These are phyloP conservation scores for Tolypocladium ophioglossoides DNA, from an alignment of 2,329 filamentous ascomycete genomes.

Conservation along the genomic window DNA sequence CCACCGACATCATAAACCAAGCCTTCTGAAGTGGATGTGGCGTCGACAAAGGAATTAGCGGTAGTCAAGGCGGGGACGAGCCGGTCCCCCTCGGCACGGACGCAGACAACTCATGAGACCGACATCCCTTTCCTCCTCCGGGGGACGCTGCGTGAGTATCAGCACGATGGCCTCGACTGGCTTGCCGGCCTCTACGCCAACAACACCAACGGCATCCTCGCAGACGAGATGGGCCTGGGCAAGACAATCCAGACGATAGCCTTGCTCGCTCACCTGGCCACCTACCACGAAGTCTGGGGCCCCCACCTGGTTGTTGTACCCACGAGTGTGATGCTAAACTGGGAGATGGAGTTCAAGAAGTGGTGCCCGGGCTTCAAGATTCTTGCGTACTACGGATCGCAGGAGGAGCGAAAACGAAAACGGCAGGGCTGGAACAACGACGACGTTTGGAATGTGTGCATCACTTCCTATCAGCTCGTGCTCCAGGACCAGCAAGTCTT, in stretches of 20 bases:
- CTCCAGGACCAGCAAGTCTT: conserved; percentile 91
- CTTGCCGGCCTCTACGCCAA: conserved; percentile 86
- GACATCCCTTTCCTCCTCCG: conserved; percentile 74
- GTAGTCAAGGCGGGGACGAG: conserved; percentile 17
- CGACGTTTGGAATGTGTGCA: conserved; percentile 91
- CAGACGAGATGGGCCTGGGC: conserved; percentile 96
- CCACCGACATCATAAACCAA: conserved; percentile 40
- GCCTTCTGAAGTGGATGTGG: conserved; percentile 36
- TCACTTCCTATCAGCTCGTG: conserved; percentile 95
- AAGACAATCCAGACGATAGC: conserved; percentile 99
- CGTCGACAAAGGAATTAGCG: conserved; percentile 25
- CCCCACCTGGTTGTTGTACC: conserved; percentile 93
- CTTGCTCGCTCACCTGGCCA: conserved; percentile 82
- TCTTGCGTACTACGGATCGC: conserved; percentile 88
- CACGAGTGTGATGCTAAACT: conserved; percentile 97
- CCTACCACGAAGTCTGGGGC: conserved; percentile 85
- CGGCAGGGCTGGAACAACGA: conserved; percentile 89
- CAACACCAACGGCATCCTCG: conserved; percentile 88
- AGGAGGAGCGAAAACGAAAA: conserved; percentile 85
- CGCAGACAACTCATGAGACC: conserved; percentile 42
- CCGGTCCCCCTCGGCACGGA: conserved; percentile 22
- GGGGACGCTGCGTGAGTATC: conserved; percentile 86
- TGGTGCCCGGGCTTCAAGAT: conserved; percentile 98
- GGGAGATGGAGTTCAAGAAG: conserved; percentile 99
- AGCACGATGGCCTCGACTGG: conserved; percentile 96